Conservation (phyloP, 169 alveolate genomes). For the Plasmodium knowlesi region DNA sequence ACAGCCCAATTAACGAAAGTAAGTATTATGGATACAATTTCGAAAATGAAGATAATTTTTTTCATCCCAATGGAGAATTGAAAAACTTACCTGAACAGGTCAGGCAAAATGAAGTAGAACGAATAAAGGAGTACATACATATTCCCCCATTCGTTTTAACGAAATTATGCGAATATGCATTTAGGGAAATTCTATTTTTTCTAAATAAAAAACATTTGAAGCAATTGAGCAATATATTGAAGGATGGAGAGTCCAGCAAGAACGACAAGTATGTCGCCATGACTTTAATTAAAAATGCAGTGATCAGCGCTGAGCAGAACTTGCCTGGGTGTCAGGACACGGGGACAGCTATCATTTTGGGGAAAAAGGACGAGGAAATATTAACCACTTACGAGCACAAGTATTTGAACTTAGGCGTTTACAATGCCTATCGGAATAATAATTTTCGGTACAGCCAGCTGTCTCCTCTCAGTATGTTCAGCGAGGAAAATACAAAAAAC, state of each 20-base stretch:
- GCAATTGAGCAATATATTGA: constrained; percentile 80
- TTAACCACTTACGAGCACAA: constrained; percentile 80
- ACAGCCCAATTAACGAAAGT: constrained; percentile 3
- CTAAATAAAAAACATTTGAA: constrained; percentile 81
- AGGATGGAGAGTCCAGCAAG: constrained; percentile 84
- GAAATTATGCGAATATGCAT: constrained; percentile 80
- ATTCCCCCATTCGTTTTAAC: constrained; percentile 79
- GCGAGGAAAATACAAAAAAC: constrained; percentile 89
- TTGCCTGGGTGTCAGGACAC: constrained; percentile 94
- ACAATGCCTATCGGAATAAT: constrained; percentile 86
- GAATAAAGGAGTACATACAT: constrained; percentile 46
- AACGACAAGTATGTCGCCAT: constrained; percentile 89
- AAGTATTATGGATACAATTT: constrained; percentile 49
- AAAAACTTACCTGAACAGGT: constrained; percentile 15
- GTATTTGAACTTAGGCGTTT: constrained; percentile 87
- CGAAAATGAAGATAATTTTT: constrained; percentile 28
- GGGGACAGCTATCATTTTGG: constrained; percentile 90
- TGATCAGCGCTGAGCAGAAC: constrained; percentile 82
- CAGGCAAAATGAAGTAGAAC: neutral
- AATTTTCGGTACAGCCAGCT: constrained; percentile 89
- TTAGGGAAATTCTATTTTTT: constrained; percentile 81
- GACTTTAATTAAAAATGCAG: constrained; percentile 87
- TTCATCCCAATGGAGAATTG: constrained; percentile 42
- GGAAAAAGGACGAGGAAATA: constrained; percentile 83
- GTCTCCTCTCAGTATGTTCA: constrained; percentile 90